Conservation (phyloP, 192 early-diverging fungal genomes). For the Coemansia sp. region DNA sequence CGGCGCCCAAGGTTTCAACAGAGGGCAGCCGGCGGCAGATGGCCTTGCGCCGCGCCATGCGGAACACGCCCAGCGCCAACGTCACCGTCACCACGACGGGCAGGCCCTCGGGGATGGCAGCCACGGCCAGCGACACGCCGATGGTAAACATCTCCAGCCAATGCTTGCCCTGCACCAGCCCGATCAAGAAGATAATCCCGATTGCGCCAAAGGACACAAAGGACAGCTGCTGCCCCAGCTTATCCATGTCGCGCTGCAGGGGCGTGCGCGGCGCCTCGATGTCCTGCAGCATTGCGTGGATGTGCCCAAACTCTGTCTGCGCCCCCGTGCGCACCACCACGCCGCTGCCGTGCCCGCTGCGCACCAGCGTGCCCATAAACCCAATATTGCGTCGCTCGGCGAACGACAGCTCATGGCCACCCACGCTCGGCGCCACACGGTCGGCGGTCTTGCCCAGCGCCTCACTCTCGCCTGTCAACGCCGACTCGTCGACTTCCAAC, state of each 20-base stretch:
- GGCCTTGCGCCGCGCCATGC: slow-evolving; percentile 87
- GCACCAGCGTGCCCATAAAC: slow-evolving; percentile 93
- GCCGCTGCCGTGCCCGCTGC: slow-evolving; percentile 83
- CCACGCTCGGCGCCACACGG: slow-evolving; percentile 35
- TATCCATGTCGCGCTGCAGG: slow-evolving; percentile 91
- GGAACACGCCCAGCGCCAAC: slow-evolving; percentile 83
- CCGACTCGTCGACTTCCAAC: slow-evolving; percentile 91
- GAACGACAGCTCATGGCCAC: slow-evolving; percentile 36
- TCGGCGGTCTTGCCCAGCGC: slow-evolving; percentile 71
- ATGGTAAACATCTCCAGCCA: slow-evolving; percentile 97
- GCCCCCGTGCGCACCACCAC: slow-evolving; percentile 88
- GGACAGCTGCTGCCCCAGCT: slow-evolving; percentile 60
- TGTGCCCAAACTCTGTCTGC: slow-evolving; percentile 91
- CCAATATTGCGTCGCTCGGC: slow-evolving; percentile 72
- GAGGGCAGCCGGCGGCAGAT: slow-evolving; percentile 95
- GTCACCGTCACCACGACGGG: slow-evolving; percentile 98
- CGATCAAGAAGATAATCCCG: slow-evolving; percentile 68
- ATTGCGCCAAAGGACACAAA: slow-evolving; percentile 86
- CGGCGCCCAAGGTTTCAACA: slow-evolving; percentile 91
- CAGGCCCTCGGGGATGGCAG: slow-evolving; percentile 97
- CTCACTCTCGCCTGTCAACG: slow-evolving; percentile 92
- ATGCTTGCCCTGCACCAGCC: slow-evolving; percentile 80
- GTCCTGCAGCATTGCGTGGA: slow-evolving; percentile 92
- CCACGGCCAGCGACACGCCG: slow-evolving; percentile 85
- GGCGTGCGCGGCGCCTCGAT: slow-evolving; percentile 90